phyloP scores from a whole-genome alignment of 2,329 filamentous ascomycete genomes.

The Sordariomycetes sp. region DNA sequence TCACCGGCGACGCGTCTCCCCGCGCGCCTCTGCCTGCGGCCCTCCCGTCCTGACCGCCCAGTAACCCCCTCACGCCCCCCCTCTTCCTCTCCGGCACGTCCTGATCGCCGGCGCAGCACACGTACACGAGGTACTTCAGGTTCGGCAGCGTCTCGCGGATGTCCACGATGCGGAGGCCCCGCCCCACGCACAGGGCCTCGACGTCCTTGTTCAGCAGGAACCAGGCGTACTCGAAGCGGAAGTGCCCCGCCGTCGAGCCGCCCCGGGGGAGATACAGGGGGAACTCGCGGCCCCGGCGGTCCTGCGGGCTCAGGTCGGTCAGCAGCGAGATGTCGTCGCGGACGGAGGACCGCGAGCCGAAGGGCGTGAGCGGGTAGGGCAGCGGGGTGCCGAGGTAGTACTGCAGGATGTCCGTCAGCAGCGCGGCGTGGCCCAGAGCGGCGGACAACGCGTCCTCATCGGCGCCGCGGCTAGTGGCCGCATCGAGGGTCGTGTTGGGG shows the following conservation, averaged over 20 bases:
- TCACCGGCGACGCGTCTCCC: slow-evolving; percentile 8
- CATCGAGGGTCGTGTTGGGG: slow-evolving; percentile 70
- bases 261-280: slow-evolving; percentile 61
- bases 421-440: slow-evolving; percentile 69
- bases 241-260: slow-evolving; percentile 59
- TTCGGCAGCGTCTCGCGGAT: slow-evolving; percentile 89
- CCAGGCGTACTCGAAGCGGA: slow-evolving; percentile 91
- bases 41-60: background rate
- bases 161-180: slow-evolving; percentile 73
- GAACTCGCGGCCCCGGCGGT: slow-evolving; percentile 54
- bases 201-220: slow-evolving; percentile 97
- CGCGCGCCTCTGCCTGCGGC: background rate
- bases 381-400: slow-evolving; percentile 72
- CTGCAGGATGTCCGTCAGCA: slow-evolving; percentile 65
- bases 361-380: slow-evolving; percentile 66
- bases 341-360: slow-evolving; percentile 65
- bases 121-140: slow-evolving; percentile 82
- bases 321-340: slow-evolving; percentile 61
- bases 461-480: slow-evolving; percentile 24
- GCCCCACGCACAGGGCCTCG: slow-evolving; percentile 53
- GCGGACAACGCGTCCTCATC: slow-evolving; percentile 68
- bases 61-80: slow-evolving; percentile 47
- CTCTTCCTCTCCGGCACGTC: slow-evolving; percentile 51
- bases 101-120: slow-evolving; percentile 68
- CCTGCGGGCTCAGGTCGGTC: slow-evolving; percentile 23